phyloP scores from a whole-genome alignment of 1,284 basidiomycete genomes.

The Vanrija pseudolonga region DNA sequence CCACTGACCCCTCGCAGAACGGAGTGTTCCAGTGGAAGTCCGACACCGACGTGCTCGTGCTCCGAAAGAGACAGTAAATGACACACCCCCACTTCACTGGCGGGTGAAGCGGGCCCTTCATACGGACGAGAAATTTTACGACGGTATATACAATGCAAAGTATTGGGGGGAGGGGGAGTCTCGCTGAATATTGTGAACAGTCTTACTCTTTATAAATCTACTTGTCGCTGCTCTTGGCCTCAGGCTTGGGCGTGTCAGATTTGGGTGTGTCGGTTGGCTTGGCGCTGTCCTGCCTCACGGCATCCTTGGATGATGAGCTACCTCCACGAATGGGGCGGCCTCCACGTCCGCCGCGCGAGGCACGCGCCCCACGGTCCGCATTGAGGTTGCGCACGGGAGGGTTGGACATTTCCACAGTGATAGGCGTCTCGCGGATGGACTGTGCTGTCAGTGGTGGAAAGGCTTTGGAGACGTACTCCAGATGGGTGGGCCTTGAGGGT shows the following conservation, averaged over 20 bases:
- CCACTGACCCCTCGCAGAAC: too few relatives aligned
- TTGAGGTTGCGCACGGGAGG: constrained; percentile 29
- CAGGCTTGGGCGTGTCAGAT: constrained; percentile 3
- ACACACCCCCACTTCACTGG: too few relatives aligned
- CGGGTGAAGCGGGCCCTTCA: too few relatives aligned
- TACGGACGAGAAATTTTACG: constrained; percentile 2
- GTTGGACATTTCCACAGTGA: constrained; percentile 48
- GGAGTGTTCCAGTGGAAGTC: constrained; percentile 38
- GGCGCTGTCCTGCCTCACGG: not conserved
- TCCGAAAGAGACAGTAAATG: constrained; percentile 20
- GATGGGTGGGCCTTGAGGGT: constrained; percentile 64
- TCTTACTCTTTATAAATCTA: not conserved
- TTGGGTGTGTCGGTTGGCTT: not conserved
- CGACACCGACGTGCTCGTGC: constrained; percentile 34
- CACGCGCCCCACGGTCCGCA: constrained; percentile 31
- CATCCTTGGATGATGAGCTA: constrained; percentile 19
- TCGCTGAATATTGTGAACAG: too few relatives aligned
- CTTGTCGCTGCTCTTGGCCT: constrained; percentile 10
- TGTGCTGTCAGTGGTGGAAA: constrained; percentile 5
- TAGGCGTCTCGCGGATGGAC: constrained; percentile 46
- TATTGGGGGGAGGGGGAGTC: not conserved
- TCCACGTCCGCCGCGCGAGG: constrained; percentile 50
- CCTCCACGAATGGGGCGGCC: constrained; percentile 52
- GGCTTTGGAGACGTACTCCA: constrained; percentile 54
- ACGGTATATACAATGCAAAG: constrained; percentile 15